Evolutionary conservation across 2,329 filamentous ascomycete species (phyloP).

Genomic region (Penicillium decumbens): DNA sequence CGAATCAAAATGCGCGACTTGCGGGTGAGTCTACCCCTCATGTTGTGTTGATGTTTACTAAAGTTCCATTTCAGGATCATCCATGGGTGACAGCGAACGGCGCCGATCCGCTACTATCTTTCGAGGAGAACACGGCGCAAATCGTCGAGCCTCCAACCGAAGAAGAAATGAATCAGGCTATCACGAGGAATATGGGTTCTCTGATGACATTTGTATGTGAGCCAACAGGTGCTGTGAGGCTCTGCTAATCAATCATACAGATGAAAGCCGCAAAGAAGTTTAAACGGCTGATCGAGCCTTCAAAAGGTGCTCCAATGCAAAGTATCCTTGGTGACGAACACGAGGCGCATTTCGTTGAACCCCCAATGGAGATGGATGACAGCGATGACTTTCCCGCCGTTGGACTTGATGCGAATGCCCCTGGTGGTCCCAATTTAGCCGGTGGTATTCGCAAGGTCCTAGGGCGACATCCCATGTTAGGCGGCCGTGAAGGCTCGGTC

Average conservation of each 20-base stretch:
- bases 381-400: slow-evolving; percentile 30
- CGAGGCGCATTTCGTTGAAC: slow-evolving; percentile 53
- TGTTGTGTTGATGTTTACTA: neutral
- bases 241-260: slow-evolving; percentile 39
- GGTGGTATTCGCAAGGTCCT: slow-evolving; percentile 48
- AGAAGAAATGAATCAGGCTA: slow-evolving; percentile 82
- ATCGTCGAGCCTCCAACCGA: slow-evolving; percentile 80
- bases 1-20: slow-evolving; percentile 79
- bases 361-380: slow-evolving; percentile 50
- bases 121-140: slow-evolving; percentile 79
- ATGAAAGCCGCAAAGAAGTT: slow-evolving; percentile 90
- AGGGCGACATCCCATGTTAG: slow-evolving; percentile 49
- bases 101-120: slow-evolving; percentile 69
- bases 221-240: neutral
- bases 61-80: slow-evolving; percentile 59
- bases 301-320: slow-evolving; percentile 51
- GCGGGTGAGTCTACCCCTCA: slow-evolving; percentile 58
- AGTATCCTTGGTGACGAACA: slow-evolving; percentile 56
- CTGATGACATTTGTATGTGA: slow-evolving; percentile 67
- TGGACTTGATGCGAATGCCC: slow-evolving; percentile 13
- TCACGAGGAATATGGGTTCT: slow-evolving; percentile 83
- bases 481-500: slow-evolving; percentile 16
- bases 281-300: slow-evolving; percentile 64
- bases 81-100: slow-evolving; percentile 86
- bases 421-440: slow-evolving; percentile 37